These are phyloP conservation scores for Phytophthora sp. DNA, from an alignment of 352 stramenopile species.

Conservation along the genomic window DNA sequence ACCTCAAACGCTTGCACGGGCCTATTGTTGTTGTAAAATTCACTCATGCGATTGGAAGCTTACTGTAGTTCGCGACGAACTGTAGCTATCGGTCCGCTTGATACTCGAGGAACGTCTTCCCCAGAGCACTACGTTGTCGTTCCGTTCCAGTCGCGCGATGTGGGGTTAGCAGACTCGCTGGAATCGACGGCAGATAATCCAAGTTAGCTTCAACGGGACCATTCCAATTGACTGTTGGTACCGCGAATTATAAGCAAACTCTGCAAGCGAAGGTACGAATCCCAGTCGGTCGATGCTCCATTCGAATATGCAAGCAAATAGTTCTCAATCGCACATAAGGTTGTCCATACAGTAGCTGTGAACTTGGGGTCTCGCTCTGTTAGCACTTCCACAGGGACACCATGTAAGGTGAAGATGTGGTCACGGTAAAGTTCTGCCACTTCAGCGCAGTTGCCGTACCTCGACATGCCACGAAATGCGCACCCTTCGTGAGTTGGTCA, in stretches of 20 bases:
- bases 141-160: background rate
- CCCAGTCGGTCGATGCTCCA: conserved; percentile 14
- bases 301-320: conserved; percentile 20
- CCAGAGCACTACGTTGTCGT: background rate
- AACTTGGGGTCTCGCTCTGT: conserved; percentile 29
- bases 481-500: conserved; percentile 2
- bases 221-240: conserved; percentile 21
- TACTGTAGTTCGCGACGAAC: background rate
- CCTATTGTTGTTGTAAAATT: conserved; percentile 15
- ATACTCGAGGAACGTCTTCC: conserved; percentile 8
- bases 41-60: conserved; percentile 5
- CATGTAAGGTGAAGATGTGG: conserved; percentile 5
- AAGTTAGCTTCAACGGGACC: conserved; percentile 26
- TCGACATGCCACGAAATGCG: conserved; percentile 5
- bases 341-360: conserved; percentile 16
- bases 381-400: conserved; percentile 13
- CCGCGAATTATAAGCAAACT: conserved; percentile 20
- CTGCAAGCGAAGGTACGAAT: conserved; percentile 6
- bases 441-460: background rate
- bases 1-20: conserved; percentile 11
- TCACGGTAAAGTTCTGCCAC: conserved; percentile 14
- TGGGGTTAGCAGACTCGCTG: background rate
- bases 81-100: conserved; percentile 6
- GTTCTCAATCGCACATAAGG: conserved; percentile 16
- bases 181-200: conserved; percentile 7